Percentiles rank a stretch among this genome's conserved stretches.
phyloP scores from a whole-genome alignment of 1,139 yeast genomes.

The Suhomyces terraborum region DNA sequence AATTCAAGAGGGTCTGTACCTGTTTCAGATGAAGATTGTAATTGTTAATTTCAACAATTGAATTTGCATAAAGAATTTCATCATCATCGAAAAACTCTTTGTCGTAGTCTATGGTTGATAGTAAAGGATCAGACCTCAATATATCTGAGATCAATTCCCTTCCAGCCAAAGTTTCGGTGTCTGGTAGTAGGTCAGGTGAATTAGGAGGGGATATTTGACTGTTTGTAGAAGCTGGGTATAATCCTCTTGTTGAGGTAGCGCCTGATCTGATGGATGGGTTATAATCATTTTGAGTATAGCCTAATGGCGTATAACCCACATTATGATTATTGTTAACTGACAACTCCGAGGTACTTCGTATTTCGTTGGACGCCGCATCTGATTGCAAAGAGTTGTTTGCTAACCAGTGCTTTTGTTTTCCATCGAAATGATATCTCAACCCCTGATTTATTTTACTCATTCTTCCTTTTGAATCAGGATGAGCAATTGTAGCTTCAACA shows the following conservation, averaged over 20 bases:
- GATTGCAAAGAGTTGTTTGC: constrained; percentile 33
- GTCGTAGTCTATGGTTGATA: constrained; percentile 32
- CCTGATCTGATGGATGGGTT: constrained; percentile 37
- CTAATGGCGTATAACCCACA: constrained; percentile 4
- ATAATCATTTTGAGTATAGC: constrained; percentile 15
- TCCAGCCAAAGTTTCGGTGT: constrained; percentile 5
- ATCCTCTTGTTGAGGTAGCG: constrained; percentile 38
- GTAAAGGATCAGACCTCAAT: constrained; percentile 26
- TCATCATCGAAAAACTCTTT: constrained; percentile 45
- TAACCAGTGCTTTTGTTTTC: constrained; percentile 84
- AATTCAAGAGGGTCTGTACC: constrained; percentile 39
- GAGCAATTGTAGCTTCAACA: constrained; percentile 68
- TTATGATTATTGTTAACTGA: constrained; percentile 18
- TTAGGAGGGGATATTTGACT: constrained; percentile 28
- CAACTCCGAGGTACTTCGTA: constrained; percentile 34
- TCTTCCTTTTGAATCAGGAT: constrained; percentile 66
- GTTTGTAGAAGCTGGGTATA: constrained; percentile 34
- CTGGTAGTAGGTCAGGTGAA: constrained; percentile 16
- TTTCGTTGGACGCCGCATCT: constrained; percentile 17
- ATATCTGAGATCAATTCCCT: constrained; percentile 27
- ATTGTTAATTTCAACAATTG: constrained; percentile 40
- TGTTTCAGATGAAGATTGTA: constrained; percentile 42
- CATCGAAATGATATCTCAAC: constrained; percentile 74
- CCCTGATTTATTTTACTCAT: constrained; percentile 82
- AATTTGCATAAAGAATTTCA: constrained; percentile 37